Base-by-base conservation (phyloP, 2,329 filamentous ascomycete genomes). In the Alternaria gansuensis region DNA sequence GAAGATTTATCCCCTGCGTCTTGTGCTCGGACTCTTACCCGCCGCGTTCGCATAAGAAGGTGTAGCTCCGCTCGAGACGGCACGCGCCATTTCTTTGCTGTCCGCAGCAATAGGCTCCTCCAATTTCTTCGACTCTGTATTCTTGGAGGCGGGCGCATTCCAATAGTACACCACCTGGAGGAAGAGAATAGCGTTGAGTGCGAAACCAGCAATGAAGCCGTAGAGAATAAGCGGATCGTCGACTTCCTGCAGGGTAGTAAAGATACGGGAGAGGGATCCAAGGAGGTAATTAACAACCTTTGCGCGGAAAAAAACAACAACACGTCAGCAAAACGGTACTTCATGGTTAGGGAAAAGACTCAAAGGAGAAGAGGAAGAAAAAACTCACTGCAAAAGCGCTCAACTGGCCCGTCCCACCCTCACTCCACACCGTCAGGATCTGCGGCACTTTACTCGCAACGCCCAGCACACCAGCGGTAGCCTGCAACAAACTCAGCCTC, bases 241-340 rank as follows among this genome's bases (percentile, higher is more conserved):
- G 60, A 99, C 95, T 82, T 99, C 95, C 75, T 98, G 93, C 57
- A 99, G 83, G 8, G 96, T 99, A 31, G 95, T 99, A 80, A 97
- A 99, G 81, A 99, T 96, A 75, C 95, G 91, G 26, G 92, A 91
- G 58, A 98, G 87, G 41, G 93, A 97, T 37, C 96, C 95, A 69
- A 89, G 84, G 72, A 99, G 91, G 80, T 97, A 99, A 84, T 97
- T 98, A 86, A 99, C 97, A 69, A 99, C 93, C 93, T 97, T 17
- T 17, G 17, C 17, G 23, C 21, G 11, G 26, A 28, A 28, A 8
- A 7, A 5, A 51, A 53, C 52, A 56, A 53, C 23, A 2, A 29
- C 17, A 52, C 23, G 2, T 37, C 17, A 52, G 36, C 2, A 37
- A 31, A 7, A 17, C 17, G 17, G 17, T 17, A 17, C 17, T 17